Base-by-base conservation (phyloP, 1,284 basidiomycete species). In the Naganishia liquefaciens region DNA sequence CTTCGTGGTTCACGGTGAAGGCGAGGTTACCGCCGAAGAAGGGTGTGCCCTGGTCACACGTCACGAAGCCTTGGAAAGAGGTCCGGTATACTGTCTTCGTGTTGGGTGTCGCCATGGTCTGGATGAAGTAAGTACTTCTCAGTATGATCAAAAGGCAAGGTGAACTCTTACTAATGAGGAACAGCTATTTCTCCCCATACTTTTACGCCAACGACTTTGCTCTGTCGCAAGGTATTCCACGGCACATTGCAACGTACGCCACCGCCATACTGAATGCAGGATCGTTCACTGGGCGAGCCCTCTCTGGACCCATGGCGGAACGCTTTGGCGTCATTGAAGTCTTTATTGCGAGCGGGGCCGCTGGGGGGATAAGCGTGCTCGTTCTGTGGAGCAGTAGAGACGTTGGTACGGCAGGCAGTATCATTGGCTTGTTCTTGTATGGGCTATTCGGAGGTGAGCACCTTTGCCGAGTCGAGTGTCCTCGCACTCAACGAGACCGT, bases 1-100 rank as follows among this genome's bases (percentile, higher is more conserved):
- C 76, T 6, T 69, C 70, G 1, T 72, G 71, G 67, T 75, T 75
- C 62, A 74, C 69, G 62, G 69, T 79, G 61, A 73, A 73, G 58
- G 70, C 74, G 1, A 71, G 77, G 42, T 61, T 77, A 15, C 74
- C 77, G 15, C 75, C 74, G 0, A 65, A 72, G 37, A 57, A 63
- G 3, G 72, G 75, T 2, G 71, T 74, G 2, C 76, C 76, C 11
- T 68, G 72, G 64, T 70, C 66, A 19, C 39, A 62, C 13, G 67
- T 69, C 10, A 47, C 21, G 19, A 62, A 50, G 5, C 50, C 52
- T 1, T 66, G 64, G 62, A 68, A 47, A 57, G 68, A 68, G 25
- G 47, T 40, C 5, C 53, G 62, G 23, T 68, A 66, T 40, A 49
- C 64, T 27, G 55, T 58, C 5, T 68, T 66, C 30, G 61, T 66